phyloP scores from a whole-genome alignment of 805 yeast genomes.

The Peterozyma xylosa region DNA sequence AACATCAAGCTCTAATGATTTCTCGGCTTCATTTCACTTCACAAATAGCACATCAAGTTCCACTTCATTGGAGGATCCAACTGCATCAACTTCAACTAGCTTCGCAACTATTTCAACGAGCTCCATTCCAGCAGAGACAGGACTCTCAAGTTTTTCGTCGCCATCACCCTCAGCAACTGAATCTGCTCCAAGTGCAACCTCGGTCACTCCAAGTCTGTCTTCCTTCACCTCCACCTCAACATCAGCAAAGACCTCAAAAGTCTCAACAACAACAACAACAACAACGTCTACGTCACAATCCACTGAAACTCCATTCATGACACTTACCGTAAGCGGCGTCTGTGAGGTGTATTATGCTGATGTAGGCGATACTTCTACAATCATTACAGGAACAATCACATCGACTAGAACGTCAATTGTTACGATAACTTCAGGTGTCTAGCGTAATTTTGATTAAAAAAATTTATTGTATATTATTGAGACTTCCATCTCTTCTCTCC shows the following conservation, averaged over 20 bases:
- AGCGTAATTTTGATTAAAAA: not conserved
- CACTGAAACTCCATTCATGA: slow-evolving; percentile 19
- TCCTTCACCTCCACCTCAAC: slow-evolving; percentile 1
- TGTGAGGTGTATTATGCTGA: slow-evolving; percentile 29
- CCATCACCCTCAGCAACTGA: slow-evolving; percentile 8
- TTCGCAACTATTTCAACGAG: slow-evolving; percentile 4
- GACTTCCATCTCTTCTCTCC: not conserved
- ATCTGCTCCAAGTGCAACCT: slow-evolving; percentile 26
- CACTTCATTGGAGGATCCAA: slow-evolving; percentile 4
- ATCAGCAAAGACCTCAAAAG: slow-evolving; percentile 3
- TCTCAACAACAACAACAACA: slow-evolving; percentile 5
- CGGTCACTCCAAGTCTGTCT: slow-evolving; percentile 7
- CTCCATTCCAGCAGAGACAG: slow-evolving; percentile 14
- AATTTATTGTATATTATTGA: not conserved
- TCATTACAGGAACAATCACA: slow-evolving; percentile 1
- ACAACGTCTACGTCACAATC: slow-evolving; percentile 10
- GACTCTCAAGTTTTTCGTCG: slow-evolving; percentile 2
- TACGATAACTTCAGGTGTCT: slow-evolving; percentile 7
- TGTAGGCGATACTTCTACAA: slow-evolving; percentile 10
- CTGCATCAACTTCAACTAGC: slow-evolving; percentile 6
- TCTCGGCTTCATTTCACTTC: not conserved
- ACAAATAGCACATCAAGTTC: slow-evolving; percentile 7
- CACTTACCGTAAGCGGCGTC: slow-evolving; percentile 21
- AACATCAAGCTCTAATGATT: too few species aligned
- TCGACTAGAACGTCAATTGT: slow-evolving; percentile 3